phyloP scores from a whole-genome alignment of 148 eudicot species.

The Talinum fruticosum region DNA sequence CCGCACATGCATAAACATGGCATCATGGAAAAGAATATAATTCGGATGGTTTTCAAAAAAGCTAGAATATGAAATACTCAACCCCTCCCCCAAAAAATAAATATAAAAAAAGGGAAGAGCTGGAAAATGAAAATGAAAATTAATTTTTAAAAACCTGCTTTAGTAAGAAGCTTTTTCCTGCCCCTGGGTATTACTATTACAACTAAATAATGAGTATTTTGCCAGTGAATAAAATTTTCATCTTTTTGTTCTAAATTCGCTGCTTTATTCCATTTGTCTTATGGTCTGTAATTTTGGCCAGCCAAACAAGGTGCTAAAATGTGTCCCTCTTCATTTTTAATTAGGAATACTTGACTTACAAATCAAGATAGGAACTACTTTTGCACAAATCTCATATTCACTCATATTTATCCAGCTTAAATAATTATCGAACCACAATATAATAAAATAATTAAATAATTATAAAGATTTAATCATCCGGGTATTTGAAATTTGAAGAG shows the following conservation, averaged over 20 bases:
- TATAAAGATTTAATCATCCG: too few relatives aligned
- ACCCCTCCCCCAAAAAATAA: neutral
- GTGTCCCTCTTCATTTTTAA: neutral
- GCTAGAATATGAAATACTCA: neutral
- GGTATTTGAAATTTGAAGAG: too few relatives aligned
- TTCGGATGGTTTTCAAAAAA: neutral
- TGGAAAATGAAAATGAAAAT: neutral
- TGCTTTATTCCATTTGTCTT: neutral
- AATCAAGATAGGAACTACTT: neutral
- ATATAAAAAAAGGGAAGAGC: too few relatives aligned
- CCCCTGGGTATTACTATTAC: neutral
- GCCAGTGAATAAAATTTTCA: neutral
- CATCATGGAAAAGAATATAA: neutral
- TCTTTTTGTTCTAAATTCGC: neutral
- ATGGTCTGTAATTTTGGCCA: neutral
- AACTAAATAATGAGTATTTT: too few relatives aligned
- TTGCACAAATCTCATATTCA: neutral
- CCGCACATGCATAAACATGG: slow-evolving; percentile 4
- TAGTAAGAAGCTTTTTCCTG: neutral
- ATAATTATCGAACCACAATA: too few relatives aligned
- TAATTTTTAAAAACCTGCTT: neutral
- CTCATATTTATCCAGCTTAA: too few relatives aligned
- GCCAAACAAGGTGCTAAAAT: neutral
- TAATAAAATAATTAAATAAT: too few relatives aligned
- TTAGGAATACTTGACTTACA: neutral